Percentiles rank a stretch among this genome's conserved stretches.
These are phyloP conservation scores for Penicillium macrosclerotiorum DNA, from an alignment of 495 filamentous ascomycete species.

Conservation along the genomic window DNA sequence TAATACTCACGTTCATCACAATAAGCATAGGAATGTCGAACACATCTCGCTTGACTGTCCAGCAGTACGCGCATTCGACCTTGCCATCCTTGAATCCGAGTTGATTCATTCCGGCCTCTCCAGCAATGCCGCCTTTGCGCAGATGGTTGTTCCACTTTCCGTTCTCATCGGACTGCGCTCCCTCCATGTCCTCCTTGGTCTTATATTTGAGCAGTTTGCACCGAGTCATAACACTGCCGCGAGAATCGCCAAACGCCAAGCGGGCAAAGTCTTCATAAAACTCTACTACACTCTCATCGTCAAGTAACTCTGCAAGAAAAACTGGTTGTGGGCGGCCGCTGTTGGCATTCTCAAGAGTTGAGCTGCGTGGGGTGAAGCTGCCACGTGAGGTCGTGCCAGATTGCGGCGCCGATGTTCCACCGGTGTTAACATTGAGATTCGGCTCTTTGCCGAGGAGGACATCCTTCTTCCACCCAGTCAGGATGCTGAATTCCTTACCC, in stretches of 20 bases:
- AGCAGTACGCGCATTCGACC: conserved; percentile 91
- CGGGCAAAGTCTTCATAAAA: conserved; percentile 96
- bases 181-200: conserved; percentile 62
- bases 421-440: conserved; percentile 85
- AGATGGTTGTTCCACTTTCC: conserved; percentile 45
- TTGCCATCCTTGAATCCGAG: conserved; percentile 83
- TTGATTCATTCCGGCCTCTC: conserved; percentile 70
- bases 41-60: conserved; percentile 93
- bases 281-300: conserved; percentile 87
- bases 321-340: conserved; percentile 63
- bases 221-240: conserved; percentile 75
- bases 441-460: conserved; percentile 83
- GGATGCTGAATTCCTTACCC: conserved; percentile 89
- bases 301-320: conserved; percentile 86
- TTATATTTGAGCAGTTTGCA: conserved; percentile 91
- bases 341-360: conserved; percentile 22
- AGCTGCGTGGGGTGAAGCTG: conserved; percentile 50
- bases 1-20: conserved; percentile 94
- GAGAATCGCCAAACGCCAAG: conserved; percentile 84
- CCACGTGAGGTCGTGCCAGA: conserved; percentile 39
- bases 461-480: conserved; percentile 93
- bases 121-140: conserved; percentile 60
- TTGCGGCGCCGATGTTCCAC: conserved; percentile 30
- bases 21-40: conserved; percentile 99
- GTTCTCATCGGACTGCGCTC: conserved; percentile 39